Conservation (phyloP, 2,329 filamentous ascomycete species). For the Diaporthe sp. region DNA sequence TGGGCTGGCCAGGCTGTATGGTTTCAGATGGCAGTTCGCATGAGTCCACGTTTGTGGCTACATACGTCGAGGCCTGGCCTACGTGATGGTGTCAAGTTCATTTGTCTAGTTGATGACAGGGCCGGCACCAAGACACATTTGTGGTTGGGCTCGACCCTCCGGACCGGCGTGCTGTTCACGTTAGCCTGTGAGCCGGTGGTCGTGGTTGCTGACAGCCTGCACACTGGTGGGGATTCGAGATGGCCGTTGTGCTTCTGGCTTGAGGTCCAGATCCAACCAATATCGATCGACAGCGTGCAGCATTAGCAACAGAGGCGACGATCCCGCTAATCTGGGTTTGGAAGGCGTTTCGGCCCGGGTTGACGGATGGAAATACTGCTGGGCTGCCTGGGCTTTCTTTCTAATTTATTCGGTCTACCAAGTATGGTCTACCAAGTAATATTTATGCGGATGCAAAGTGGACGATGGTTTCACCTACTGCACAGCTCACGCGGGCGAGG, state of each 20-base stretch:
- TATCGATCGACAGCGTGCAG: constrained; percentile 32
- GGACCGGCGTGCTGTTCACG: background rate
- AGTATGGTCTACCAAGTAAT: background rate
- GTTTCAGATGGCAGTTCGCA: constrained; percentile 29
- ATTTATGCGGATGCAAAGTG: background rate
- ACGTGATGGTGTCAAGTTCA: constrained; percentile 19
- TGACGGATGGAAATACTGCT: constrained; percentile 7
- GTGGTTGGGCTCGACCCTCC: background rate
- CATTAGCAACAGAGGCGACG: constrained; percentile 28
- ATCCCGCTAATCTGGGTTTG: constrained; percentile 36
- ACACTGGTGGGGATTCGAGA: constrained; percentile 14
- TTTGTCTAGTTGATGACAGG: constrained; percentile 15
- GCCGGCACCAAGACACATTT: background rate
- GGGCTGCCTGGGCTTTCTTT: background rate
- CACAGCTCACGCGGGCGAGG: background rate
- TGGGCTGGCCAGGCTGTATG: background rate
- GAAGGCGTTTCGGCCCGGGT: constrained; percentile 39
- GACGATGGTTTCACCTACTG: background rate
- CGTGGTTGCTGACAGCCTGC: constrained; percentile 21
- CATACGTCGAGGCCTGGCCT: constrained; percentile 14
- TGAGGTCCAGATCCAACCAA: constrained; percentile 18
- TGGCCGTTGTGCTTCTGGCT: constrained; percentile 17
- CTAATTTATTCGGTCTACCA: background rate
- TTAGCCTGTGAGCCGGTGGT: constrained; percentile 9
- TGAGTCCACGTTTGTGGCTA: constrained; percentile 28